Conservation (phyloP, 257 asterid genomes). For the Sherardia arvensis region DNA sequence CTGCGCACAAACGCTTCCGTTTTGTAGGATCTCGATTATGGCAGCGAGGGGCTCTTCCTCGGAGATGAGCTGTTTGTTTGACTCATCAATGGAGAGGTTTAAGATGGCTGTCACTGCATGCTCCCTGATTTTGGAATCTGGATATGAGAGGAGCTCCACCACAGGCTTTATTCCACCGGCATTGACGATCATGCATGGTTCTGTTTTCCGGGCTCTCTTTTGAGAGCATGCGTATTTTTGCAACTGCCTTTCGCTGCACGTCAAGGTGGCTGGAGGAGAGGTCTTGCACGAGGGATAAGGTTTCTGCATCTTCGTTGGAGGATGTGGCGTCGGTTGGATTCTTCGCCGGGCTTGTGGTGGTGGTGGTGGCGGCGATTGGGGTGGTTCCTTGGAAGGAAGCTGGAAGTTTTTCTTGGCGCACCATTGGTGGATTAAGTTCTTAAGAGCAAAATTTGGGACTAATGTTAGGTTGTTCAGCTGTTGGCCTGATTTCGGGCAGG, state of each 20-base stretch:
- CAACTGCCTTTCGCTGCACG: constrained; percentile 58
- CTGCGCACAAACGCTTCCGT: constrained; percentile 48
- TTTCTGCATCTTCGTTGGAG: constrained; percentile 16
- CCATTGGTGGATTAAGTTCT: constrained; percentile 68
- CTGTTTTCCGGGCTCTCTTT: constrained; percentile 68
- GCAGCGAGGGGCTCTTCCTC: constrained; percentile 48
- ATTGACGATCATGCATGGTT: constrained; percentile 41
- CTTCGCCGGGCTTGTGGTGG: constrained; percentile 2
- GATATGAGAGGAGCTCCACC: constrained; percentile 58
- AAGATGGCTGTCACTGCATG: constrained; percentile 75
- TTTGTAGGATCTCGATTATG: constrained; percentile 51
- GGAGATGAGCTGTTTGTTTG: constrained; percentile 68
- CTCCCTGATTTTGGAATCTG: constrained; percentile 70
- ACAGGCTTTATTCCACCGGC: constrained; percentile 61
- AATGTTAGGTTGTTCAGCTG: constrained; percentile 32
- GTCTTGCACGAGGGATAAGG: constrained; percentile 29
- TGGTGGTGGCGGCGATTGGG: background rate
- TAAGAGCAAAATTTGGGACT: constrained; percentile 77
- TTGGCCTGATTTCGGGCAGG: constrained; percentile 84
- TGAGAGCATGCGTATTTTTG: constrained; percentile 56
- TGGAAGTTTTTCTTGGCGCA: constrained; percentile 48
- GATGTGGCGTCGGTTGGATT: constrained; percentile 3
- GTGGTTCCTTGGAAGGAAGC: constrained; percentile 30
- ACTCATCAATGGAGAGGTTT: constrained; percentile 75
- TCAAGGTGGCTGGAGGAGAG: constrained; percentile 50